Base-by-base conservation (phyloP, 768 basidiomycete species). In the Suillus hirtellus region DNA sequence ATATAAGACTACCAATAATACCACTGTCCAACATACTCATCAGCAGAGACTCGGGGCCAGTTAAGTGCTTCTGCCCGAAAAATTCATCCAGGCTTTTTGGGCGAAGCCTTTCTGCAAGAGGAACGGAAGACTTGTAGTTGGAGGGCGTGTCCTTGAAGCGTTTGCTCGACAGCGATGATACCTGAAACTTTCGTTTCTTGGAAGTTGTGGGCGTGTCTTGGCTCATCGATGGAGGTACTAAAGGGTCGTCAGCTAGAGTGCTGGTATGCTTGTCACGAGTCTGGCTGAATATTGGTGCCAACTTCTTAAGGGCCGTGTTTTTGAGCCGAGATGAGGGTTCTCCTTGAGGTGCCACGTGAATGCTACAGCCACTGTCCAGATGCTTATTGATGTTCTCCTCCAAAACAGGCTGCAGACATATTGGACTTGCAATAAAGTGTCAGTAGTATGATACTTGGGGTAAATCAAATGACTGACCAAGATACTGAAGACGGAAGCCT, bases 41-140 rank as follows among this genome's bases (percentile, higher is more conserved):
- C 42, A 93, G 78, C 38, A 88, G 71, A 6, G 86, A 85, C n/a
- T 82, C 79, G 0, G 80, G 76, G 0, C 82, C 84, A 3, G 83
- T 84, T 31, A 93, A 68, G 71, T 90, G 85, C 21, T 72, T 71
- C 69, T 95, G 93, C 3, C 93, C 93, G 35, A 93, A 77, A 64
- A 91, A 89, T 3, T 90, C 86, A 2, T 82, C 81, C 19, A 94
- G 76, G 4, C 73, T 73, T 14, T 76, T 80, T 2, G 93, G 93
- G 10, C 93, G 82, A 49, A 93, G 80, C 21, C 82, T 81, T 70
- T 94, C 93, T 0, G 93, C 89, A 1, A 94, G 75, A 0, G 90
- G 90, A 2, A 80, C 76, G 15, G 81, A 79, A 21, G 70, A 63
- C 38, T 77, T 67, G 2, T 76, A 43, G 42, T 72, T 65, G 12